phyloP scores from a whole-genome alignment of 352 stramenopile genomes.

The Thalassiosira hispida region DNA sequence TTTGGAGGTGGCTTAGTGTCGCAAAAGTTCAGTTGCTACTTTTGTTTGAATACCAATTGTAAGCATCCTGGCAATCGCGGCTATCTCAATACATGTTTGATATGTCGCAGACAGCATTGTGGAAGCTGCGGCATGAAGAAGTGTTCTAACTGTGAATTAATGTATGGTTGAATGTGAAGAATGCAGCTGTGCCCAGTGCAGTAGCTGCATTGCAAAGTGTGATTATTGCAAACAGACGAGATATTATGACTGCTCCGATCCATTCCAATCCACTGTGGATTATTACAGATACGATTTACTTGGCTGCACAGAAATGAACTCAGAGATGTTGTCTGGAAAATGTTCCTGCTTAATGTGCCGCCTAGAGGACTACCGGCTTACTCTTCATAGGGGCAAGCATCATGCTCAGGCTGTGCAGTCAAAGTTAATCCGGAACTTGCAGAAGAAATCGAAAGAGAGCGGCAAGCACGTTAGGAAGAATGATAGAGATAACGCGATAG shows the following conservation, averaged over 20 bases:
- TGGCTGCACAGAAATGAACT: background rate
- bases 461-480: too few relatives aligned
- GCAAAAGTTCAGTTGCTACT: background rate
- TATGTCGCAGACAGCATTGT: background rate
- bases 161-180: background rate
- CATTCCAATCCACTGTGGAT: background rate
- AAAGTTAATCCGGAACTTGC: too few relatives aligned
- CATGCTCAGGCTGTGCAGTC: background rate
- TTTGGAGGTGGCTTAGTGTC: too few relatives aligned
- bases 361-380: background rate
- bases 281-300: background rate
- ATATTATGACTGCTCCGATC: background rate
- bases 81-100: background rate
- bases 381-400: background rate
- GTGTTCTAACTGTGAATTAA: background rate
- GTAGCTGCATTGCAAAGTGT: background rate
- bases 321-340: background rate
- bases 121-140: background rate
- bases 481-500: too few relatives aligned
- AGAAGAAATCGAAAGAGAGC: too few relatives aligned
- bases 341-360: background rate
- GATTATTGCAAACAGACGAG: background rate
- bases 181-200: background rate
- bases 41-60: background rate
- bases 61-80: background rate